Percentiles rank a stretch among this genome's conserved stretches.
phyloP scores from a whole-genome alignment of 805 yeast genomes.

The Metschnikowia dekortorum region DNA sequence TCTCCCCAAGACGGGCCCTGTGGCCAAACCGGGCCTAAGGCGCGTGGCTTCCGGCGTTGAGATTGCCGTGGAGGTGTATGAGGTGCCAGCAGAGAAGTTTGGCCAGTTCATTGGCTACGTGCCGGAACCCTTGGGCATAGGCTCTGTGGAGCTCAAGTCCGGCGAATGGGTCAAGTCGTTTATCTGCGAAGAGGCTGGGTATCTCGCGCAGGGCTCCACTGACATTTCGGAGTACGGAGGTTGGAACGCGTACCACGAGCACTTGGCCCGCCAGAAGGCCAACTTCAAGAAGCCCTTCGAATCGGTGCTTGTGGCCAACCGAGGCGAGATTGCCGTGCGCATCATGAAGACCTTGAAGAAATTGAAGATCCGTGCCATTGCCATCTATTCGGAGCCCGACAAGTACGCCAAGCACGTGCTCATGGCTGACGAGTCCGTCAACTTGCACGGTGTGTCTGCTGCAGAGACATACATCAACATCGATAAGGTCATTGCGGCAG shows the following conservation, averaged over 20 bases:
- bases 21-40: constrained; percentile 85
- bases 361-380: constrained; percentile 72
- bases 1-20: constrained; percentile 74
- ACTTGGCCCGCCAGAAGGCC: constrained; percentile 24
- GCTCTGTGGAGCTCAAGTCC: constrained; percentile 75
- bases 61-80: constrained; percentile 77
- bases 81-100: constrained; percentile 71
- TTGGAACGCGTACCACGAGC: constrained; percentile 65
- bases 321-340: constrained; percentile 97
- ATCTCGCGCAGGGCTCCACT: constrained; percentile 60
- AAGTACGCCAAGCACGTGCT: constrained; percentile 82
- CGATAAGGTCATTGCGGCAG: constrained; percentile 82
- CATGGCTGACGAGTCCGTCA: constrained; percentile 76
- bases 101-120: constrained; percentile 85
- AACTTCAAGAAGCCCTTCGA: constrained; percentile 56
- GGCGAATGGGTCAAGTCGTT: constrained; percentile 90
- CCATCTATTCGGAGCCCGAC: constrained; percentile 89
- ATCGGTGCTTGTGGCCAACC: constrained; percentile 88
- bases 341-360: constrained; percentile 84
- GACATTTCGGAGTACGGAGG: constrained; percentile 90
- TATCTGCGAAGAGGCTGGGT: constrained; percentile 90
- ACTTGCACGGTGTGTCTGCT: constrained; percentile 77
- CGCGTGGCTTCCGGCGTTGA: constrained; percentile 57
- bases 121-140: constrained; percentile 94
- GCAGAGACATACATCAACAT: constrained; percentile 86